These are phyloP conservation scores for Cyberlindnera saturnus DNA, from an alignment of 805 yeast genomes.

Conservation along the genomic window DNA sequence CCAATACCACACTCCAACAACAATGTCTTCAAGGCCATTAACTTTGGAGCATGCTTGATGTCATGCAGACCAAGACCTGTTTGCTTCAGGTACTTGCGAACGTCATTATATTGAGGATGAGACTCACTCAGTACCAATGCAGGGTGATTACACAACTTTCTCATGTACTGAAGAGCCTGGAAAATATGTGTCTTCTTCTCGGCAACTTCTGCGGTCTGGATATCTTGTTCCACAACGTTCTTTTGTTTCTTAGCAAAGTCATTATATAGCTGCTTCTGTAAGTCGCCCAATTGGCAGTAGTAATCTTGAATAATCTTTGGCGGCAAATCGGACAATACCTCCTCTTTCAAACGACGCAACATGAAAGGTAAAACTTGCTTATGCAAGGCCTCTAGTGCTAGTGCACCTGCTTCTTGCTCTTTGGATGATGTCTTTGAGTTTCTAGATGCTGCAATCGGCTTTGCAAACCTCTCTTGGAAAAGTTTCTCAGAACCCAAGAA, in stretches of 20 bases:
- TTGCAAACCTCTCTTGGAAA: slow-evolving; percentile 94
- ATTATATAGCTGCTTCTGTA: slow-evolving; percentile 81
- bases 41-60: slow-evolving; percentile 85
- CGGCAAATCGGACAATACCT: slow-evolving; percentile 91
- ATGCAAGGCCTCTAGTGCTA: slow-evolving; percentile 92
- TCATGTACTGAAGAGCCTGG: slow-evolving; percentile 96
- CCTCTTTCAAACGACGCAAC: slow-evolving; percentile 93
- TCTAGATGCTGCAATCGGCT: slow-evolving; percentile 92
- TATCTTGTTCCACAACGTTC: slow-evolving; percentile 57
- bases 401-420: slow-evolving; percentile 95
- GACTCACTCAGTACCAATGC: slow-evolving; percentile 75
- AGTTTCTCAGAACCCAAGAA: slow-evolving; percentile 91
- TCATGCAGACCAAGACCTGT: slow-evolving; percentile 59
- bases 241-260: slow-evolving; percentile 88
- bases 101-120: slow-evolving; percentile 77
- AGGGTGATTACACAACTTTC: slow-evolving; percentile 96
- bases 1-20: slow-evolving; percentile 88
- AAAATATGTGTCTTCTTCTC: slow-evolving; percentile 84
- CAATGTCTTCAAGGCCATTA: slow-evolving; percentile 73
- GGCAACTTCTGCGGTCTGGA: slow-evolving; percentile 39
- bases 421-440: slow-evolving; percentile 82
- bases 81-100: slow-evolving; percentile 50
- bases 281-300: slow-evolving; percentile 89
- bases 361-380: slow-evolving; percentile 95
- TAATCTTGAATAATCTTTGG: slow-evolving; percentile 98